Base-by-base conservation (phyloP, 495 filamentous ascomycete species). In the Chaetomium tenue region DNA sequence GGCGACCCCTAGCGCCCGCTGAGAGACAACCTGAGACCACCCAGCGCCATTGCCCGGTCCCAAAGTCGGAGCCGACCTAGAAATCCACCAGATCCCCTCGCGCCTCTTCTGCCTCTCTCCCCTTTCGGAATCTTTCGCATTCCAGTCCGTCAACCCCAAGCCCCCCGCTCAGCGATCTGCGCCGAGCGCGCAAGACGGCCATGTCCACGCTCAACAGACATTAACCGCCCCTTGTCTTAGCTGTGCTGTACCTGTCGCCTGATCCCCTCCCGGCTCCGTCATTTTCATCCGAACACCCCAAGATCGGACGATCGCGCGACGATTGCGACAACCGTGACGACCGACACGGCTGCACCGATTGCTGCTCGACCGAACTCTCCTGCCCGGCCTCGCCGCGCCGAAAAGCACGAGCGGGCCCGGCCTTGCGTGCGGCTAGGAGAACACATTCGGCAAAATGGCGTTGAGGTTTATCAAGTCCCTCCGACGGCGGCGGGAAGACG, bases 401-500 rank as follows among this genome's bases (percentile, higher is more conserved):
- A 63, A 37, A 42, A 66, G 66, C 68, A 69, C 57, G 60, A 61
- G 63, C 42, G 51, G 63, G 58, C 53, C 51, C 57, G 44, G 48
- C 55, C 37, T 42, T 39, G 47, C 61, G n/a, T n/a, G 25, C 51
- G 48, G 60, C 50, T 16, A 39, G 50, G 46, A 48, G 15, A 26
- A 28, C 3, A 22, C 18, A 4, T 42, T 7, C 16, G 39, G 55
- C 18, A 37, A 61, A 39, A 71, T 67, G 66, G 61, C 63, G 20
- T 15, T 50, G 53, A 62, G 61, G 63, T 63, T 67, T 33, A 58
- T 66, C 48, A 66, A 61, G 54, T 68, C 71, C 18, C 65, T 75
- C 47, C 69, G 72, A 28, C 72, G 73, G 18, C 72, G 70, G 50
- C 64, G 63, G 20, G 69, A 65, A 54, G 63, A 74, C 28, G 65